Conservation (phyloP, 257 asterid species). For the Avicennia marina region DNA sequence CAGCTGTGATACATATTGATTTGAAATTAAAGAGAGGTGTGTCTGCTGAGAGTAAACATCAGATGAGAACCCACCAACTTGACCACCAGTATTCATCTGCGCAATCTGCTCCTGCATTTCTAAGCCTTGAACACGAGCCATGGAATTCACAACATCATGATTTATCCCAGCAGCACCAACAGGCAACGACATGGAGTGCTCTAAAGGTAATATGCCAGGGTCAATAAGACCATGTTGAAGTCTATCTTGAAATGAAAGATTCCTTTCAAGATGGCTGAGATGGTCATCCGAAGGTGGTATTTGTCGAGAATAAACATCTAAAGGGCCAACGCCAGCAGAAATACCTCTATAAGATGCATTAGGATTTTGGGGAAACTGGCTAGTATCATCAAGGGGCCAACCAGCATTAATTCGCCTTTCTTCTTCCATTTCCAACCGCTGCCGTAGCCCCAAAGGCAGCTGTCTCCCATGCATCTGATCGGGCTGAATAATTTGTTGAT, state of each 20-base stretch:
- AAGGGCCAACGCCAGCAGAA: conserved; percentile 61
- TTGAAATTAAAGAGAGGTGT: conserved; percentile 41
- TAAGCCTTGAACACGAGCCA: conserved; percentile 65
- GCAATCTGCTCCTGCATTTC: conserved; percentile 73
- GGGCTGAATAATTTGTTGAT: conserved; percentile 76
- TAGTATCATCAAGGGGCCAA: conserved; percentile 73
- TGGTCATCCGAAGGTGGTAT: conserved; percentile 65
- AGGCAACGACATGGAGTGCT: conserved; percentile 64
- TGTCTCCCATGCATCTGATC: conserved; percentile 82
- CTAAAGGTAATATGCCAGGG: conserved; percentile 56
- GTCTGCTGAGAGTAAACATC: conserved; percentile 56
- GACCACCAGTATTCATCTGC: conserved; percentile 59
- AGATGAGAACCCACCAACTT: conserved; percentile 58
- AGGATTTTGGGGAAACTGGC: conserved; percentile 63
- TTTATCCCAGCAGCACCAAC: conserved; percentile 56
- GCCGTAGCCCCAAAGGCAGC: conserved; percentile 70
- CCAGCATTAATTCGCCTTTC: conserved; percentile 58
- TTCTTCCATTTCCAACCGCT: conserved; percentile 80
- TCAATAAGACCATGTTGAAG: conserved; percentile 70
- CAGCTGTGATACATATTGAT: conserved; percentile 42
- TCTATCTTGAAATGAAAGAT: conserved; percentile 66
- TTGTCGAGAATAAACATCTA: conserved; percentile 68
- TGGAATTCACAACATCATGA: conserved; percentile 52
- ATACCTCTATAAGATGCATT: conserved; percentile 46
- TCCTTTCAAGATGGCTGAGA: conserved; percentile 61